phyloP scores from a whole-genome alignment of 1,139 yeast genomes.

The Yamadazyma diddensiae region DNA sequence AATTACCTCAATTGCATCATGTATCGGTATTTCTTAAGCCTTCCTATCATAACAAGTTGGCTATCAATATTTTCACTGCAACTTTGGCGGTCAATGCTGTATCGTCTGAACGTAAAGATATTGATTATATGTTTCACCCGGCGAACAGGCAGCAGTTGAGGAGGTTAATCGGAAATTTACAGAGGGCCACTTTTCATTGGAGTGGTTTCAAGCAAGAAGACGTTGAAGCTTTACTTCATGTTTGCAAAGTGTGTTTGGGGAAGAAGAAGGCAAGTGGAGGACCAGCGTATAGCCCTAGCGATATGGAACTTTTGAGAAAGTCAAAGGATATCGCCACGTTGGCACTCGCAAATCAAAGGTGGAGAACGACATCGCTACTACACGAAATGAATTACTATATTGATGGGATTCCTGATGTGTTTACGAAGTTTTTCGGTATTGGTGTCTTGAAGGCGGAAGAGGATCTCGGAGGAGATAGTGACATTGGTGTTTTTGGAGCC shows the following conservation, averaged over 20 bases:
- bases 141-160: conserved; percentile 52
- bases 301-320: conserved; percentile 34
- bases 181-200: conserved; percentile 71
- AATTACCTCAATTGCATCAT: conserved; percentile 58
- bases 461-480: conserved; percentile 17
- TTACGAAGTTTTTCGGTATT: conserved; percentile 41
- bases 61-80: conserved; percentile 61
- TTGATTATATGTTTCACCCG: conserved; percentile 70
- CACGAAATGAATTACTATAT: conserved; percentile 66
- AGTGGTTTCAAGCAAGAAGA: conserved; percentile 64
- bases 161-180: conserved; percentile 57
- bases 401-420: conserved; percentile 37
- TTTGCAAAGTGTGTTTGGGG: conserved; percentile 47
- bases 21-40: conserved; percentile 57
- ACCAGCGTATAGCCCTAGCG: conserved; percentile 31
- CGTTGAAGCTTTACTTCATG: conserved; percentile 47
- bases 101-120: conserved; percentile 63
- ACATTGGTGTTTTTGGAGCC: conserved; percentile 52
- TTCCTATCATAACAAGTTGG: conserved; percentile 56
- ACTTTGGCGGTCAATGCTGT: conserved; percentile 72
- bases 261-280: conserved; percentile 23
- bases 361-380: conserved; percentile 54
- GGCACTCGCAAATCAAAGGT: conserved; percentile 50
- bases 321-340: conserved; percentile 43
- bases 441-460: conserved; percentile 27